Conservation (phyloP, 305 asterid species). For the Solanum chacoense region DNA sequence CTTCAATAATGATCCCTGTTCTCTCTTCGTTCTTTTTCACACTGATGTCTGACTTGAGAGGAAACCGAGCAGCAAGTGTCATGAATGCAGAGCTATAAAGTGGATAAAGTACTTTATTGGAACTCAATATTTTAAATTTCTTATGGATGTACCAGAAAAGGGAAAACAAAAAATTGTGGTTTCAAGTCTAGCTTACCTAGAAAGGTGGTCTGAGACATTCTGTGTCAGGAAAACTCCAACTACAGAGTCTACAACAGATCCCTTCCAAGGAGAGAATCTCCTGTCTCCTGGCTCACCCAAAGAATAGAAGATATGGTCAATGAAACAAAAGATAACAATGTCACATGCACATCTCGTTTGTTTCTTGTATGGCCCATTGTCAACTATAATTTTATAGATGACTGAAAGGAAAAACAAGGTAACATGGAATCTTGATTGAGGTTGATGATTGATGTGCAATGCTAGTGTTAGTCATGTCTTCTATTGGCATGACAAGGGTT, state of each 20-base stretch:
- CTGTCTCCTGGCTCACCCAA: slow-evolving; percentile 56
- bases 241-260: slow-evolving; percentile 91
- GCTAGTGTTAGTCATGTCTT: neutral
- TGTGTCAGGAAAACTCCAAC: slow-evolving; percentile 97
- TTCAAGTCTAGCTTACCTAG: slow-evolving; percentile 46
- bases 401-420: neutral
- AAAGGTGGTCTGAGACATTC: slow-evolving; percentile 94
- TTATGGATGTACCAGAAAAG: neutral
- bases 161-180: slow-evolving; percentile 1
- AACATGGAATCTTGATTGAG: neutral
- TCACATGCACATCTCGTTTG: slow-evolving; percentile 1
- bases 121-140: slow-evolving; percentile 4
- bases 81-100: slow-evolving; percentile 88
- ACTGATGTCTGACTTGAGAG: slow-evolving; percentile 24
- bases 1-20: slow-evolving; percentile 23
- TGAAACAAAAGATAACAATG: slow-evolving; percentile 11
- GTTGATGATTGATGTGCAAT: neutral
- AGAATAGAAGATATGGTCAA: neutral
- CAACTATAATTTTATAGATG: neutral
- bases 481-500: neutral
- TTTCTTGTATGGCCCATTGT: neutral
- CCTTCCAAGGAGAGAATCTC: slow-evolving; percentile 95
- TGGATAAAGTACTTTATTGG: slow-evolving; percentile 1
- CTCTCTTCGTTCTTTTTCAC: slow-evolving; percentile 29
- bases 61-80: slow-evolving; percentile 76